Percentiles rank a stretch among this genome's conserved stretches.
phyloP scores from a whole-genome alignment of 169 alveolate genomes.

The Plasmodium gallinaceum region DNA sequence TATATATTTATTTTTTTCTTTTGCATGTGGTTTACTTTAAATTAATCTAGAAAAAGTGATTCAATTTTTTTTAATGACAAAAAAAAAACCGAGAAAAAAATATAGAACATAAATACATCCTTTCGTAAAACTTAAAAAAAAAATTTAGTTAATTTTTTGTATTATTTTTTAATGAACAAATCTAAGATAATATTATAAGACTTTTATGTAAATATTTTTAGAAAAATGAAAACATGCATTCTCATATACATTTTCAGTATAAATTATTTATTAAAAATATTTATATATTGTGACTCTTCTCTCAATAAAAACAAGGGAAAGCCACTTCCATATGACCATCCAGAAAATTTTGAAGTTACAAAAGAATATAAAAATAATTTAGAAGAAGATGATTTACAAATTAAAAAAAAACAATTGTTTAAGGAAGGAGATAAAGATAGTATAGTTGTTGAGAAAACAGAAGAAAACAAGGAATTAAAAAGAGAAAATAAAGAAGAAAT shows the following conservation, averaged over 20 bases:
- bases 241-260: slow-evolving; percentile 8
- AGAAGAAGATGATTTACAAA: background rate
- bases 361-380: background rate
- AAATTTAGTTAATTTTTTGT: too few relatives aligned
- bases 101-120: too few relatives aligned
- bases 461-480: background rate
- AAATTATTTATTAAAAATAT: slow-evolving; percentile 8
- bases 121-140: too few relatives aligned
- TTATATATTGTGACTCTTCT: slow-evolving; percentile 18
- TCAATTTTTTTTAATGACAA: too few relatives aligned
- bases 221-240: slow-evolving; percentile 49
- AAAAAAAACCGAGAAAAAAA: too few relatives aligned
- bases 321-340: background rate
- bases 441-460: background rate
- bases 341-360: background rate
- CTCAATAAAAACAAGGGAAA: slow-evolving; percentile 7
- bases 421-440: background rate
- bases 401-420: background rate
- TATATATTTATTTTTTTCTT: too few relatives aligned
- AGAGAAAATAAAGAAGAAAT: background rate
- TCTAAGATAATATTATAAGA: too few relatives aligned
- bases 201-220: background rate
- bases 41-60: too few relatives aligned
- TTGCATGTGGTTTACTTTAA: too few relatives aligned
- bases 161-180: too few relatives aligned